Evolutionary conservation across 2,329 filamentous ascomycete species (phyloP).

Genomic region (Apiospora pterosperma): DNA sequence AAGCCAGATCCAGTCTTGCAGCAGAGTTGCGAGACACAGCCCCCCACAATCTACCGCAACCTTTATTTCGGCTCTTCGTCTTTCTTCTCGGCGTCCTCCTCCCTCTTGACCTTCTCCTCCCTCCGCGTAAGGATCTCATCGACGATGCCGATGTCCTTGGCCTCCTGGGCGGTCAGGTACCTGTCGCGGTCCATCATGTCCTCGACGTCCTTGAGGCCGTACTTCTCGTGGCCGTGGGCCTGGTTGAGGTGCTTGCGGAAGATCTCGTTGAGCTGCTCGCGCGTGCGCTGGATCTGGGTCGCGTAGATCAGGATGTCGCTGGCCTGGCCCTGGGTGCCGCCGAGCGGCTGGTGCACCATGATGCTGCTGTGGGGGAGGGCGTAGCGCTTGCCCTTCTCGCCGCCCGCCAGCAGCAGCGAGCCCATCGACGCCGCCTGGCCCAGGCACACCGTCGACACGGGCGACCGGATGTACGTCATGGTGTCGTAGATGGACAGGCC

Average conservation of each 20-base stretch:
- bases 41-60: neutral
- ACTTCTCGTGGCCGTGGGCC: slow-evolving; percentile 69
- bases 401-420: slow-evolving; percentile 80
- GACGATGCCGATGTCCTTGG: slow-evolving; percentile 84
- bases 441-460: slow-evolving; percentile 91
- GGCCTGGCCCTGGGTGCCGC: slow-evolving; percentile 63
- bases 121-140: slow-evolving; percentile 80
- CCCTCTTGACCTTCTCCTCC: slow-evolving; percentile 33
- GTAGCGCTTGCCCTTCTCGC: slow-evolving; percentile 78
- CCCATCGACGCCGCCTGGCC: slow-evolving; percentile 96
- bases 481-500: slow-evolving; percentile 94
- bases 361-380: slow-evolving; percentile 90
- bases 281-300: slow-evolving; percentile 87
- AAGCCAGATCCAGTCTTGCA: neutral
- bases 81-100: slow-evolving; percentile 8
- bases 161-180: slow-evolving; percentile 86
- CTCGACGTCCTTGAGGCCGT: slow-evolving; percentile 79
- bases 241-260: slow-evolving; percentile 83
- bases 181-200: slow-evolving; percentile 96
- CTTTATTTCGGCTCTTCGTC: slow-evolving; percentile 5
- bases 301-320: slow-evolving; percentile 94
- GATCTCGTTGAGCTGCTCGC: slow-evolving; percentile 84
- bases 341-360: slow-evolving; percentile 96
- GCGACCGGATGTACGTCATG: slow-evolving; percentile 93
- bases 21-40: neutral